Evolutionary conservation across 192 early-diverging fungal species (phyloP), one percentile per base, ranked within the genome.

Genomic region (Dispira simplex): DNA sequence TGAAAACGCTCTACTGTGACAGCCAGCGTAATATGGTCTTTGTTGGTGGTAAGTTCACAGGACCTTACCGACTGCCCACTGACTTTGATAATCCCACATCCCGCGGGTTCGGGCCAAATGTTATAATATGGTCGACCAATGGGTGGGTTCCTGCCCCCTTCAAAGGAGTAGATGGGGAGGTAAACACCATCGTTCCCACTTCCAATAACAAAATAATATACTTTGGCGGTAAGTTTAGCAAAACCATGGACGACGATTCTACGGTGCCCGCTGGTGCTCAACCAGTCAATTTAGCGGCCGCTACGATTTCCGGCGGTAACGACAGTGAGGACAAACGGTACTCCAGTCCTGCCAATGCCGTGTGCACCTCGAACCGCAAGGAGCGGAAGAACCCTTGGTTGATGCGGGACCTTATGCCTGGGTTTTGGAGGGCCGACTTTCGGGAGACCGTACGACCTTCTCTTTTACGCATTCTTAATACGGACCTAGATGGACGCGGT

Each of bases 141-240:
- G 46, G 26, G 0, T 90, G 88, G 88, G 57, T 47, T 11, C 28
- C 75, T 0, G 45, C 87, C 11, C 82, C 88, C 28, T 88, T 83
- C 70, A 79, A 79, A 20, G 88, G 85, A 1, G 66, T 90, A 43
- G 77, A 88, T 58, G 86, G 85, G 0, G 77, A 82, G 0, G 83
- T 90, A 2, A 76, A 75, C 48, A 75, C 80, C 18, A 84, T 88
- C 56, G 62, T 74, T 14, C 68, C 71, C 45, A 70, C 78, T 44
- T 48, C 64, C 21, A 70, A 80, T 25, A 66, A 70, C 2, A 62
- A 71, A 13, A 78, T 77, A 0, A 67, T 87, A 28, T 85, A 80
- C 66, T 85, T 86, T 21, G 88, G 80, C 44, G 88, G 88, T 6
- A 65, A 67, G 28, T 90, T 90, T 66, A 76, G 81, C 62, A 65